These are phyloP conservation scores for Blastobotrys buckinghamii DNA, from an alignment of 1,139 yeast genomes.

Conservation along the genomic window DNA sequence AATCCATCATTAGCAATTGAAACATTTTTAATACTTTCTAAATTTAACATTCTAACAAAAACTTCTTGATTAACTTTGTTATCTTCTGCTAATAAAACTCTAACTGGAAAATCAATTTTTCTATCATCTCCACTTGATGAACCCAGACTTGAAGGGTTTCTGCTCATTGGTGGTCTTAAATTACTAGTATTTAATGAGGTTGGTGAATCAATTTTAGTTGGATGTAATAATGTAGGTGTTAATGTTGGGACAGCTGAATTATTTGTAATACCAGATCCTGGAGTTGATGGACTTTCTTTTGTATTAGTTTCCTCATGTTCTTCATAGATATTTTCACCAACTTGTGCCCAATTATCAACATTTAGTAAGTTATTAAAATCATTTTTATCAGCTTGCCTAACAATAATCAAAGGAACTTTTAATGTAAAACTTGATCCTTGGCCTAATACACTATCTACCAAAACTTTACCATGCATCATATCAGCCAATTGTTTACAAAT, in stretches of 20 bases:
- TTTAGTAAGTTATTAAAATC: conserved; percentile 8
- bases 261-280: not conserved
- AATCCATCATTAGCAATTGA: conserved; percentile 86
- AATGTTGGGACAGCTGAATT: not conserved
- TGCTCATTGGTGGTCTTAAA: conserved; percentile 20
- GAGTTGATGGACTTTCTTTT: not conserved
- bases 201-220: not conserved
- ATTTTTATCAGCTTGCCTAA: conserved; percentile 16
- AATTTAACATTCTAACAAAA: conserved; percentile 74
- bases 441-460: conserved; percentile 58
- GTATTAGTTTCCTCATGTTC: not conserved
- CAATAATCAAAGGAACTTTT: conserved; percentile 59
- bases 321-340: conserved; percentile 3
- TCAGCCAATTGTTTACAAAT: conserved; percentile 84
- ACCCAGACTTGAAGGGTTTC: conserved; percentile 22
- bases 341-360: conserved; percentile 5
- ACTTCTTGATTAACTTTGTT: conserved; percentile 93
- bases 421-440: conserved; percentile 79
- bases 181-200: conserved; percentile 1
- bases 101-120: conserved; percentile 34
- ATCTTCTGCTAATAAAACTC: conserved; percentile 89
- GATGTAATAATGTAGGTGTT: not conserved
- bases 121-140: conserved; percentile 16
- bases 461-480: conserved; percentile 80
- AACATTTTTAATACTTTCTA: conserved; percentile 73